Evolutionary conservation across 768 basidiomycete genomes (phyloP).

Genomic region (Hysterangium stoloniferum): DNA sequence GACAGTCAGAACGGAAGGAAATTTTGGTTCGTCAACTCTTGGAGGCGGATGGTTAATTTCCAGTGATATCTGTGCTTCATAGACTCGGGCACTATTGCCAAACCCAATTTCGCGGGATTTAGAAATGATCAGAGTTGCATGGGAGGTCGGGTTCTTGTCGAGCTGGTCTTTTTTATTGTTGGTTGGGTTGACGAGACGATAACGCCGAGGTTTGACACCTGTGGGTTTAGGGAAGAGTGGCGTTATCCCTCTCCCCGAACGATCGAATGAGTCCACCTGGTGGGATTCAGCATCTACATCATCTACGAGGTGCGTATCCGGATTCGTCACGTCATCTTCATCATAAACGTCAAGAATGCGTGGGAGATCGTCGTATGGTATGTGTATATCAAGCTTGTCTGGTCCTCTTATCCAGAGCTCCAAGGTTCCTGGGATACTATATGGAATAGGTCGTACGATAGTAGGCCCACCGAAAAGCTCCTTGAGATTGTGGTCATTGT

Average conservation of each 20-base stretch:
- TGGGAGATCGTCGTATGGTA: background rate
- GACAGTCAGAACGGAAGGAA: background rate
- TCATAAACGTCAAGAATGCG: background rate
- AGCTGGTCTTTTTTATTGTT: background rate
- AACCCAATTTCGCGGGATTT: background rate
- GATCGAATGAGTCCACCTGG: too few relatives aligned
- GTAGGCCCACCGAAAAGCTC: background rate
- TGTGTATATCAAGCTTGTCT: background rate
- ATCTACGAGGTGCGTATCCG: background rate
- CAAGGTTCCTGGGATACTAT: background rate
- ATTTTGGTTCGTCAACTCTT: background rate
- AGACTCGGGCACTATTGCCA: background rate
- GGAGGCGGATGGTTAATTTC: background rate
- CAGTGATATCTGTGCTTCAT: slow-evolving; percentile 1
- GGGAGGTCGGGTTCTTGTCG: background rate
- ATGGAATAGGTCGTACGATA: background rate
- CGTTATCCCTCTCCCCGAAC: background rate
- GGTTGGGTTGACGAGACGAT: slow-evolving; percentile 1
- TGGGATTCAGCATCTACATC: background rate
- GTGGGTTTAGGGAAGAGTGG: background rate
- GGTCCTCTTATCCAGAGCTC: background rate
- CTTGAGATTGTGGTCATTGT: background rate
- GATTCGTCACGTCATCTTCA: background rate
- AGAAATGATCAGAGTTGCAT: slow-evolving; percentile 2
- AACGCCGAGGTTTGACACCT: background rate